Base-by-base conservation (phyloP, 768 basidiomycete genomes). In the Mycena latifolia region DNA sequence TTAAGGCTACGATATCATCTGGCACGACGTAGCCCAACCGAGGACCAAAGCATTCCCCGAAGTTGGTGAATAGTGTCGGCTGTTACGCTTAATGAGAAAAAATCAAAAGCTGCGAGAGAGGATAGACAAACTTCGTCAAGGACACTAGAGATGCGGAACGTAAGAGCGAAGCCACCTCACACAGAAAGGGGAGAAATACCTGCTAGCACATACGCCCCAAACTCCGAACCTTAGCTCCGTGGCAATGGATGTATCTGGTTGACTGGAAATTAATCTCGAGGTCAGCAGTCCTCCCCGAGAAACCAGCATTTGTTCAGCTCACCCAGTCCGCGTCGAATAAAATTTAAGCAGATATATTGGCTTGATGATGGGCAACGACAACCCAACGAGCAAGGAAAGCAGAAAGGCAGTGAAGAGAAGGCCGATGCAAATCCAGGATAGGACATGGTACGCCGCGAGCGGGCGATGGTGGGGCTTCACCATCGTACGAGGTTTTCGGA, bases 131-230 rank as follows among this genome's bases (percentile, higher is more conserved):
- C 66, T 29, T 52, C 15, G 29, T 61, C 17, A 2, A 69, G 50
- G 14, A n/a, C 63, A 50, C 67, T 69, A 37, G 20, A 18, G 25
- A 29, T 1, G 22, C 41, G n/a, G 41, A 24, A 9, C 12, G 41
- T 1, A 53, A 57, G 29, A 65, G 59, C 47, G 33, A 18, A 55
- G 41, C 41, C 41, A 5, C n/a, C 41, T 46, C 25, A 39, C 27
- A 20, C 2, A 43, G 60, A 63, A 46, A 22, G 17, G 37, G 11
- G 27, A 41, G 4, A 27, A 18, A 25, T 55, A 84, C 88, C 82
- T 86, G n/a, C 77, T 77, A 1, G 89, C 89, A 77, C 94, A 96
- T 37, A 90, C 82, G 0, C 94, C 94, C 91, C 93, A 95, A 7
- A 94, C 89, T 5, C 94, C 94, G 66, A 94, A 91, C 37, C 87